Evolutionary conservation across 768 basidiomycete species (phyloP), one percentile per base, ranked within the genome.

Genomic region (Lactarius akahatsu): DNA sequence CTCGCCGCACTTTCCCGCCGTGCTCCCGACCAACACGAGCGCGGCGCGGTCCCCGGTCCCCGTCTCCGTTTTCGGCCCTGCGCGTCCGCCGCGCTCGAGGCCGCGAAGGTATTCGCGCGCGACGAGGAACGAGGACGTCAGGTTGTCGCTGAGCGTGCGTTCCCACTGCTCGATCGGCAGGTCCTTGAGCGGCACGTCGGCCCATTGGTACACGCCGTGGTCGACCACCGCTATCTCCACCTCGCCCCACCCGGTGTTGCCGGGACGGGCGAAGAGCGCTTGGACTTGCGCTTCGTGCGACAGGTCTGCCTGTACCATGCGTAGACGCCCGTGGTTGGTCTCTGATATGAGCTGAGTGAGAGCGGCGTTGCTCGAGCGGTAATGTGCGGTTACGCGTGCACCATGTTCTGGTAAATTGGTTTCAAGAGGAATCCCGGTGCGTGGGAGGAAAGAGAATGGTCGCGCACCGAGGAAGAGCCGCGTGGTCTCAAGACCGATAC

Each of bases 1-100:
- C 74, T 91, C 89, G 20, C 90, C 91, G 68, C 82, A 88, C 76
- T 88, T 89, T 1, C 90, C 90, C 3, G 89, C 82, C 0, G 85
- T 86, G 68, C 87, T 88, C 13, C 91, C 90, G 59, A 91, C 81
- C 45, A 91, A 74, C 2, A 91, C 78, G 36, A 92, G 82, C 16
- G 81, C 77, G 0, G 86, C 86, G 68, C 84, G 82, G 11, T 81
- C 82, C 4, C 65, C 65, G 36, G 52, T 62, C 52, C 2, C 52
- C 26, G 26, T 0, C 38, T 15, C 38, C 13, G 1, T 40, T 15
- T 40, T 5, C 38, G 60, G 36, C 38, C 28, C 20, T 9, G 50
- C 23, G 20, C 50, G 50, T 11, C 62, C 56, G 0, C 60, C 61
- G 3, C 32, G 23, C 63, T 76, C 77, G 36, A 91, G 73, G 4